Base-by-base conservation (phyloP, 2,329 filamentous ascomycete species). In the Colletotrichum plurivorum region DNA sequence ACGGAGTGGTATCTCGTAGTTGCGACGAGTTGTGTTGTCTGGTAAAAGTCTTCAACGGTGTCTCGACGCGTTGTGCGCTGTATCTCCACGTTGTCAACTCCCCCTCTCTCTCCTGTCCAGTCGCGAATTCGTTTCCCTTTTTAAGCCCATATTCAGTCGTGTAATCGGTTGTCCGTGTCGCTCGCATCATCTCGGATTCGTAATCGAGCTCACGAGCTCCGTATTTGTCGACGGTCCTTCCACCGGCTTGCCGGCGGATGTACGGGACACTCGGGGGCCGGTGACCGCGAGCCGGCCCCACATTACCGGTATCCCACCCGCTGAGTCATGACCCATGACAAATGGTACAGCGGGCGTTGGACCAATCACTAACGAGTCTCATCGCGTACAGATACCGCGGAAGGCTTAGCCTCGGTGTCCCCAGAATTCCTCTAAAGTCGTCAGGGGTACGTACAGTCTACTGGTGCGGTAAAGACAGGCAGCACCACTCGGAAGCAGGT, bases 281-380 rank as follows among this genome's bases (percentile, higher is more conserved):
- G 53, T 6, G 39, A 12, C 39, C 60, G 45, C 64, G 59, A 39
- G 5, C 60, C 65, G 60, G 59, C 12, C 39, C 53, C 59, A 48
- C 46, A 41, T 25, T 27, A 57, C 41, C 60, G 60, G 60, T 15
- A 68, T 64, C 65, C 65, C 46, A 68, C 65, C 27, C n/a, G 52
- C 59, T 43, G 25, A 64, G 53, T 68, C 60, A 58, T 27, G 10
- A 7, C 10, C 9, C 9, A 25, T 46, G 45, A 58, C n/a, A 36
- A 53, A 63, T 36, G n/a, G 8, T 41, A 63, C 7, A 5, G 25
- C 27, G 13, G 36, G 16, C 31, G 8, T 36, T 36, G 22, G 39
- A 41, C 53, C 65, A 58, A 58, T 68, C 46, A 22, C 16, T 27
- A 10, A 53, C n/a, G 36, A 52, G 45, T 13, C 9, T 67, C 10